phyloP scores from a whole-genome alignment of 225 moss, liverwort and hornwort species.

The Physcomitrellopsis africana region DNA sequence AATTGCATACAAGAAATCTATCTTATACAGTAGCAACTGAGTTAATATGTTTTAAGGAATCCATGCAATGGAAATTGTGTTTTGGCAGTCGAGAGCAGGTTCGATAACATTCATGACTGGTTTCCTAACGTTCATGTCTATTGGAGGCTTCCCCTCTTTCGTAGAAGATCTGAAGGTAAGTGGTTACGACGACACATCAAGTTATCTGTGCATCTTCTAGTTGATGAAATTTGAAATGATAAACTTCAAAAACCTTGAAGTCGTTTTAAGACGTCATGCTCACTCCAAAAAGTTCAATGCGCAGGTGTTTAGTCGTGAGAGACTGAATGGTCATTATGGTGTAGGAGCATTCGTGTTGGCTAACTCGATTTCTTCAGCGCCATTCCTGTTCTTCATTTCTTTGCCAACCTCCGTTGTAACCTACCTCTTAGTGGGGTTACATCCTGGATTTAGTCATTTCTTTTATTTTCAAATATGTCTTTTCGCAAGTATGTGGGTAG shows the following conservation, averaged over 20 bases:
- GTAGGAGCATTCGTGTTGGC: constrained; percentile 53
- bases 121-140: constrained; percentile 55
- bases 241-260: too few species aligned
- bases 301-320: constrained; percentile 56
- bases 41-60: not conserved
- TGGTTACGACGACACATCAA: not conserved
- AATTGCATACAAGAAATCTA: not conserved
- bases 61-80: constrained; percentile 28
- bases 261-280: not conserved
- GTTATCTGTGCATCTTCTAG: too few species aligned
- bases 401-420: constrained; percentile 32
- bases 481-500: constrained; percentile 50
- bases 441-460: constrained; percentile 36
- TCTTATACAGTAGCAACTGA: too few species aligned
- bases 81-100: constrained; percentile 45
- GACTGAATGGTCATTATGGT: constrained; percentile 64
- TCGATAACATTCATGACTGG: constrained; percentile 49
- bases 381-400: constrained; percentile 49
- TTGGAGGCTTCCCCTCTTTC: constrained; percentile 58
- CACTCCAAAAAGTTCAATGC: not conserved
- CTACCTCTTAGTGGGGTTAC: constrained; percentile 45
- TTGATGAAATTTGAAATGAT: not conserved
- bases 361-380: constrained; percentile 52
- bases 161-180: constrained; percentile 37
- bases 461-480: constrained; percentile 45